These are phyloP conservation scores for Rutstroemia sp. DNA, from an alignment of 2,329 filamentous ascomycete species.

Conservation along the genomic window DNA sequence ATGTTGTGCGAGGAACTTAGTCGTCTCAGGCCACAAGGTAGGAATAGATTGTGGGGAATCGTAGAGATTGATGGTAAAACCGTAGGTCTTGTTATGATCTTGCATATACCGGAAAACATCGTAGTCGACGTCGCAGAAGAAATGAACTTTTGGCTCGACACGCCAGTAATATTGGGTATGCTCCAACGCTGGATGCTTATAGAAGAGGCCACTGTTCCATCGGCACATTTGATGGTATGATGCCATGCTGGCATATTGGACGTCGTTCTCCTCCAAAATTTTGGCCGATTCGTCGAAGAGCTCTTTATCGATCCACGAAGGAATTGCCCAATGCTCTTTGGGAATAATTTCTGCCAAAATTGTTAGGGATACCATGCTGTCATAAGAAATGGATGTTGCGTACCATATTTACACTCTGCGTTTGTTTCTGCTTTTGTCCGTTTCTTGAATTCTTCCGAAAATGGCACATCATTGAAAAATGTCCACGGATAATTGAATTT, in stretches of 20 bases:
- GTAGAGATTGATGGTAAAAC: conserved; percentile 96
- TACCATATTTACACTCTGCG: conserved; percentile 80
- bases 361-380: conserved; percentile 15
- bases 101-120: conserved; percentile 98
- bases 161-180: conserved; percentile 93
- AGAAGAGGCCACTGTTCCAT: conserved; percentile 98
- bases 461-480: conserved; percentile 95
- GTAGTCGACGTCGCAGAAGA: conserved; percentile 98
- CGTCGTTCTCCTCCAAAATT: conserved; percentile 72
- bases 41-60: conserved; percentile 82
- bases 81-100: conserved; percentile 97
- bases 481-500: conserved; percentile 99
- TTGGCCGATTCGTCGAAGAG: conserved; percentile 79
- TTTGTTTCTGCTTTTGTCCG: conserved; percentile 77
- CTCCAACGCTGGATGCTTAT: conserved; percentile 83
- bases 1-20: conserved; percentile 81
- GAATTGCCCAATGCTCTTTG: conserved; percentile 89
- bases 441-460: conserved; percentile 86
- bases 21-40: conserved; percentile 89
- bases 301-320: conserved; percentile 85
- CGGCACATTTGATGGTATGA: conserved; percentile 99
- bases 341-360: conserved; percentile 68
- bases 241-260: conserved; percentile 82
- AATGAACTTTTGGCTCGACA: conserved; percentile 96
- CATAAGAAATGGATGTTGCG: conserved; percentile 15